These are phyloP conservation scores for Cyanodermella asteris DNA, from an alignment of 2,329 filamentous ascomycete genomes.

Conservation along the genomic window DNA sequence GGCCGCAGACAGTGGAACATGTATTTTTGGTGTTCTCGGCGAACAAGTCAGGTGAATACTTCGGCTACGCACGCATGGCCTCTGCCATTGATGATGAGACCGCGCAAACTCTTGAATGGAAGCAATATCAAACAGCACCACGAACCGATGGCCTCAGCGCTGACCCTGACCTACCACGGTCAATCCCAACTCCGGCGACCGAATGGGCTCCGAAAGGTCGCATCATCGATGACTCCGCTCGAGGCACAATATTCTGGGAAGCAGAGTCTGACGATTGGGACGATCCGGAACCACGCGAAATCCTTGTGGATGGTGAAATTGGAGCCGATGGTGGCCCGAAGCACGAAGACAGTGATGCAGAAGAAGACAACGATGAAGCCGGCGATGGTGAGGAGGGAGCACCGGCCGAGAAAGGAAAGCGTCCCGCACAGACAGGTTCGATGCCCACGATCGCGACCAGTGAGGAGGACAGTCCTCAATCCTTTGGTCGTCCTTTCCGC, in stretches of 20 bases:
- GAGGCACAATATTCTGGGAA: conserved; percentile 97
- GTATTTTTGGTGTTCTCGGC: conserved; percentile 90
- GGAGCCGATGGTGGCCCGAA: conserved; percentile 19
- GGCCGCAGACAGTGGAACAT: conserved; percentile 47
- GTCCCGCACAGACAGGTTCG: too few species aligned
- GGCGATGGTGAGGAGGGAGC: conserved; percentile 7
- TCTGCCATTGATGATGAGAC: conserved; percentile 66
- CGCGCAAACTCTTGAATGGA: conserved; percentile 44
- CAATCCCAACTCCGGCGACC: conserved; percentile 59
- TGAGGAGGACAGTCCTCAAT: conserved; percentile 32
- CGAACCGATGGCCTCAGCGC: conserved; percentile 33
- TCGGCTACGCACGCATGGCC: conserved; percentile 78
- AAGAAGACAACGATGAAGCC: conserved; percentile 20
- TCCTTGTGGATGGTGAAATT: conserved; percentile 13
- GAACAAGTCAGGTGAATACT: conserved; percentile 94
- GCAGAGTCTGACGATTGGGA: conserved; percentile 31
- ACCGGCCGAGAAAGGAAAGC: too few species aligned
- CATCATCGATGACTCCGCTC: conserved; percentile 77
- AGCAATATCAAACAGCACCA: too few species aligned
- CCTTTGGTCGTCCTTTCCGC: conserved; percentile 79
- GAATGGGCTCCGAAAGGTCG: conserved; percentile 58
- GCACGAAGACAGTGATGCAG: too few species aligned
- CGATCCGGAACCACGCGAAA: conserved; percentile 9
- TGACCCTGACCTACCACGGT: conserved; percentile 49
- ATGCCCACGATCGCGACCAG: too few species aligned